These are phyloP conservation scores for Cornus suecica DNA, from an alignment of 148 eudicot species.

Conservation along the genomic window DNA sequence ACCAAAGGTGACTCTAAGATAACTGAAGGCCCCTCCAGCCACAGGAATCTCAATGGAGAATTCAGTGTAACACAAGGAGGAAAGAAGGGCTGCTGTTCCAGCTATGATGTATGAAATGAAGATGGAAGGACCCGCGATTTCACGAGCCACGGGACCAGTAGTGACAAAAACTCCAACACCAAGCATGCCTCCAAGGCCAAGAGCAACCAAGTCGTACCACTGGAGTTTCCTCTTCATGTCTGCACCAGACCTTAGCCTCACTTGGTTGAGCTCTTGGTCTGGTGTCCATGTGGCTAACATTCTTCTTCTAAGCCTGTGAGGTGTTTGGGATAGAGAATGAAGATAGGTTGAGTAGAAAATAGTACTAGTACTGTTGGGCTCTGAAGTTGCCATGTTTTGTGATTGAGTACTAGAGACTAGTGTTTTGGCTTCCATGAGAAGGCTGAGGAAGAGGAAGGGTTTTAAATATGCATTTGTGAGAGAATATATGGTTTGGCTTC, in stretches of 20 bases:
- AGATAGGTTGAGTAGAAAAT: slow-evolving; percentile 33
- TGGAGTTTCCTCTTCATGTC: slow-evolving; percentile 71
- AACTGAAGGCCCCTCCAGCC: slow-evolving; percentile 86
- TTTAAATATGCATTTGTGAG: slow-evolving; percentile 26
- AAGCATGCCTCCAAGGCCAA: slow-evolving; percentile 85
- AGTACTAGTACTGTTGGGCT: slow-evolving; percentile 9
- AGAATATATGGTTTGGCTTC: slow-evolving; percentile 10
- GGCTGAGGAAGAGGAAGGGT: slow-evolving; percentile 10
- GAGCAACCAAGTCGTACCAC: slow-evolving; percentile 68
- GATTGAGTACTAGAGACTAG: slow-evolving; percentile 1
- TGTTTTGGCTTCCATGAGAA: slow-evolving; percentile 12
- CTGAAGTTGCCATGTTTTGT: slow-evolving; percentile 22
- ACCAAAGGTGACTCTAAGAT: slow-evolving; percentile 82
- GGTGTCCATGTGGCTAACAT: slow-evolving; percentile 71
- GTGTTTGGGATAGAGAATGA: slow-evolving; percentile 59
- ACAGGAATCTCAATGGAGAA: slow-evolving; percentile 72
- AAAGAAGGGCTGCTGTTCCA: slow-evolving; percentile 64
- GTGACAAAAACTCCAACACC: slow-evolving; percentile 87
- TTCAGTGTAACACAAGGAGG: slow-evolving; percentile 78
- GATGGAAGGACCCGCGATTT: slow-evolving; percentile 62
- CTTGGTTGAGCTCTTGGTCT: slow-evolving; percentile 66
- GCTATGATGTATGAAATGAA: slow-evolving; percentile 68
- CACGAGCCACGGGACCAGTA: slow-evolving; percentile 56
- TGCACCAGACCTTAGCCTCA: slow-evolving; percentile 79
- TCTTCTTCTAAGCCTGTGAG: slow-evolving; percentile 53